phyloP scores from a whole-genome alignment of 768 basidiomycete genomes.

The Suillus sp. region DNA sequence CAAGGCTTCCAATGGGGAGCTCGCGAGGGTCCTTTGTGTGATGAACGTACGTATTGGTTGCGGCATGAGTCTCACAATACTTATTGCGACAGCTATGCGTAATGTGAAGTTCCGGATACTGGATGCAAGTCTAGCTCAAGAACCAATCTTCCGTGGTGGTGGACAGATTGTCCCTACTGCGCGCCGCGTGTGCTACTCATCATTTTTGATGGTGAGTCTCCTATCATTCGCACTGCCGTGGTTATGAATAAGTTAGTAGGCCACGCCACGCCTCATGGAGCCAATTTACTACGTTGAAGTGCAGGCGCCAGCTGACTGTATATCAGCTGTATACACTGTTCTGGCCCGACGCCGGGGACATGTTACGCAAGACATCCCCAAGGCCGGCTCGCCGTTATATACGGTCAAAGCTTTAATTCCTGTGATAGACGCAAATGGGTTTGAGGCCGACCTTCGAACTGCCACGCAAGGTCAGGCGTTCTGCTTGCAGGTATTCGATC shows the following conservation, averaged over 20 bases:
- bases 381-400: slow-evolving; percentile 96
- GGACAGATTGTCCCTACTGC: slow-evolving; percentile 99
- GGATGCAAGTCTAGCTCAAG: slow-evolving; percentile 89
- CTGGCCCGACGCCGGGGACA: slow-evolving; percentile 99
- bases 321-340: slow-evolving; percentile 97
- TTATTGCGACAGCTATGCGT: slow-evolving; percentile 74
- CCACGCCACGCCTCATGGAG: slow-evolving; percentile 93
- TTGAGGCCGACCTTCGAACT: slow-evolving; percentile 96
- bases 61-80: slow-evolving; percentile 8
- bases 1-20: slow-evolving; percentile 99
- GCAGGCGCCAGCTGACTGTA: slow-evolving; percentile 98
- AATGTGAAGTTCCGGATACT: slow-evolving; percentile 97
- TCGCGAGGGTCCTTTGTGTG: slow-evolving; percentile 95
- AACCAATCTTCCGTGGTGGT: slow-evolving; percentile 97
- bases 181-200: slow-evolving; percentile 98
- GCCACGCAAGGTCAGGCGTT: slow-evolving; percentile 99
- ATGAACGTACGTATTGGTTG: slow-evolving; percentile 82
- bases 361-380: slow-evolving; percentile 97
- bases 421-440: slow-evolving; percentile 97
- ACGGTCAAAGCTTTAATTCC: slow-evolving; percentile 98
- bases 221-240: slow-evolving; percentile 10
- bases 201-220: slow-evolving; percentile 88
- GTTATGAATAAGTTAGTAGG: slow-evolving; percentile 47
- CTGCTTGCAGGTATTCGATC: slow-evolving; percentile 95
- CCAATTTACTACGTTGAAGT: slow-evolving; percentile 99